Evolutionary conservation across 768 basidiomycete species (phyloP).

Genomic region (Suillus americanus): DNA sequence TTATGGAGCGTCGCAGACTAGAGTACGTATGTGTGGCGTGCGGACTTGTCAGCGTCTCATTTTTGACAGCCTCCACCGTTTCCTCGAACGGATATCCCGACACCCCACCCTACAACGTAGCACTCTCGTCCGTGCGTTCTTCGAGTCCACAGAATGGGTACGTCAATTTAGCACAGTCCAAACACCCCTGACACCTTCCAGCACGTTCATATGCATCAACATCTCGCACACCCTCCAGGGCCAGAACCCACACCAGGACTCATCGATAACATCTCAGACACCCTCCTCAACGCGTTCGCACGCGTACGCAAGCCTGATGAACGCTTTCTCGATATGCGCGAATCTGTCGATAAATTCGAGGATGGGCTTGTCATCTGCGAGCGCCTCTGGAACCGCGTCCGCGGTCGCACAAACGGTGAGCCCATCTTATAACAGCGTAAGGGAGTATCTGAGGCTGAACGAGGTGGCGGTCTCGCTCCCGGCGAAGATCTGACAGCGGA

Average conservation of each 20-base stretch:
- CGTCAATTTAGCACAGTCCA: slow-evolving; percentile 20
- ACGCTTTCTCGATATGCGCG: slow-evolving; percentile 89
- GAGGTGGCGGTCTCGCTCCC: slow-evolving; percentile 78
- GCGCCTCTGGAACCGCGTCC: slow-evolving; percentile 73
- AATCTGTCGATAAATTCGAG: slow-evolving; percentile 93
- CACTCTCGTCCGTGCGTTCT: slow-evolving; percentile 89
- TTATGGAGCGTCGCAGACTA: slow-evolving; percentile 87
- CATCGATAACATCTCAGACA: slow-evolving; percentile 95
- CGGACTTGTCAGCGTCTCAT: not conserved
- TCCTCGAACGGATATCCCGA: slow-evolving; percentile 84
- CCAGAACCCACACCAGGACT: slow-evolving; percentile 79
- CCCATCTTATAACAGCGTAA: slow-evolving; percentile 30
- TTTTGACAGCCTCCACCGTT: slow-evolving; percentile 76
- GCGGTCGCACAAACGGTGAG: slow-evolving; percentile 87
- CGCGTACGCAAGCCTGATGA: slow-evolving; percentile 97
- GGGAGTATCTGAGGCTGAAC: slow-evolving; percentile 74
- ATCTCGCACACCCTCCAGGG: slow-evolving; percentile 87
- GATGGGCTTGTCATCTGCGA: slow-evolving; percentile 86
- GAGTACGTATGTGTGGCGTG: slow-evolving; percentile 57
- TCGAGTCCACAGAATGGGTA: slow-evolving; percentile 99
- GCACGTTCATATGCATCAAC: slow-evolving; percentile 98
- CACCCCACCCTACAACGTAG: slow-evolving; percentile 94
- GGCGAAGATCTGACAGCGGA: slow-evolving; percentile 94
- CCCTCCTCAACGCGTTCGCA: slow-evolving; percentile 92
- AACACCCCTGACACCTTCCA: slow-evolving; percentile 30